phyloP scores from a whole-genome alignment of 1,284 basidiomycete genomes.

The Cutaneotrichosporon cavernicola region DNA sequence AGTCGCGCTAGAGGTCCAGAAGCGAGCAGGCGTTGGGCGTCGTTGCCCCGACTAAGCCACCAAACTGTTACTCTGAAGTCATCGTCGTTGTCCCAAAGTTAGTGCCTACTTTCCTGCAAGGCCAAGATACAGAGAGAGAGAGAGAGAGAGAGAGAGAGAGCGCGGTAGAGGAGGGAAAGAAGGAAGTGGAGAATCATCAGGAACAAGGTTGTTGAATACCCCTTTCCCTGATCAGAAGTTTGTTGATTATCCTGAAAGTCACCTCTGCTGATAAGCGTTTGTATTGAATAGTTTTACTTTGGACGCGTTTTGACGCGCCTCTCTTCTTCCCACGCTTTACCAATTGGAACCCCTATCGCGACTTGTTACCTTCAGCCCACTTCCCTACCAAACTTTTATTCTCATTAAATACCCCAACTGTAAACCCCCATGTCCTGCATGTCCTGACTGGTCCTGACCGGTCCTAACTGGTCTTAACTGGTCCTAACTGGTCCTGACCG shows the following conservation, averaged over 20 bases:
- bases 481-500: no score
- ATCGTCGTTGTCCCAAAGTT: no score
- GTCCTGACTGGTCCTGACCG: no score
- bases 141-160: no score
- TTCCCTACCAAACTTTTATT: no score
- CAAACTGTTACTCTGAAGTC: neutral
- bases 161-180: no score
- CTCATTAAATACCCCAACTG: no score
- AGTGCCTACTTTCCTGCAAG: neutral
- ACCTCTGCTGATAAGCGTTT: neutral
- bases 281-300: neutral
- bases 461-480: no score
- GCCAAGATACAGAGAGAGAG: no score
- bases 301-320: neutral
- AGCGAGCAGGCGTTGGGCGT: neutral
- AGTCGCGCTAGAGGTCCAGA: constrained; percentile 6
- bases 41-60: neutral
- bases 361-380: no score
- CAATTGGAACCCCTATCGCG: no score
- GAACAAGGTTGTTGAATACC: neutral
- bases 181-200: neutral
- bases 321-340: neutral
- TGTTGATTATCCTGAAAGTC: neutral
- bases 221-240: neutral
- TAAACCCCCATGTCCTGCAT: no score